These are phyloP conservation scores for Cryptococcus amylolentus DNA, from an alignment of 1,284 basidiomycete genomes.

Conservation along the genomic window DNA sequence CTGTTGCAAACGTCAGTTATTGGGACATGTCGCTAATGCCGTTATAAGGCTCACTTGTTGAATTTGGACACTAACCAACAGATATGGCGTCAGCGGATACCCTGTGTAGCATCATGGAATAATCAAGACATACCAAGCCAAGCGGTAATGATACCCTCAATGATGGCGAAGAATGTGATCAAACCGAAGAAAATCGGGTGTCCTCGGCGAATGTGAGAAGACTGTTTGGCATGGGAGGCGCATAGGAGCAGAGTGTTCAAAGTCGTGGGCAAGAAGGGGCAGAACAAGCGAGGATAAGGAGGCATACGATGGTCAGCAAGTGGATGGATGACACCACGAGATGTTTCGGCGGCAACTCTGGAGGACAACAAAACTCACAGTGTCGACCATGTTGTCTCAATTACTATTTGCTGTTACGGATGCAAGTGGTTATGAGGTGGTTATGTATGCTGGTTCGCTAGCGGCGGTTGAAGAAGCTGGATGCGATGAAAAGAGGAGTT, in stretches of 20 bases:
- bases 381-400: neutral
- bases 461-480: neutral
- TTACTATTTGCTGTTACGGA: neutral
- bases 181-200: constrained; percentile 45
- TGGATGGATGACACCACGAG: neutral
- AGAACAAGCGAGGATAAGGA: neutral
- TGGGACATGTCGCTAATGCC: too few species aligned
- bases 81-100: too few species aligned
- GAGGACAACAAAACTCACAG: neutral
- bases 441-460: neutral
- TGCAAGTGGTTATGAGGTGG: neutral
- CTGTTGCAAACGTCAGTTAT: neutral
- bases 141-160: constrained; percentile 45
- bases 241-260: neutral
- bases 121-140: constrained; percentile 26
- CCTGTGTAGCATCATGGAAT: neutral
- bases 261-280: neutral
- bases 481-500: neutral
- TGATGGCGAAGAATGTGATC: constrained; percentile 41
- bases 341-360: neutral
- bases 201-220: constrained; percentile 34
- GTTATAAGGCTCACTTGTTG: neutral
- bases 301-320: neutral
- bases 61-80: neutral
- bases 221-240: constrained; percentile 11